phyloP scores from a whole-genome alignment of 208 protist species.

The Herpetomonas tarakana region DNA sequence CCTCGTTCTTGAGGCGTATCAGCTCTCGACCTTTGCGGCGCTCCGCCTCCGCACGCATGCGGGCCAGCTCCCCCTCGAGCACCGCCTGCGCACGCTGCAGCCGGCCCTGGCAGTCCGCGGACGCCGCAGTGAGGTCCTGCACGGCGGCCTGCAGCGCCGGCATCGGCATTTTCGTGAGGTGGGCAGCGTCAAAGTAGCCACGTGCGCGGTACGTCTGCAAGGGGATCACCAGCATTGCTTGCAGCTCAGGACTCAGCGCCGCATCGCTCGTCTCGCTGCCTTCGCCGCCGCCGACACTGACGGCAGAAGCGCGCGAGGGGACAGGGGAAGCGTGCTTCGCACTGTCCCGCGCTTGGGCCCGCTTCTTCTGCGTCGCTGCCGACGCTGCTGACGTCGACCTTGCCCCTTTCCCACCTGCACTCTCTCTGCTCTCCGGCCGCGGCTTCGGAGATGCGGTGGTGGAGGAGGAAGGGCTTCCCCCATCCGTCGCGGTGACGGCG shows the following conservation, averaged over 20 bases:
- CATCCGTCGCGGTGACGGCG: background rate
- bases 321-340: background rate
- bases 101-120: conserved; percentile 16
- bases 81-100: conserved; percentile 6
- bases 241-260: background rate
- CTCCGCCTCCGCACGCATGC: conserved; percentile 8
- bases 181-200: background rate
- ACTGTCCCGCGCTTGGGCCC: background rate
- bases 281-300: background rate
- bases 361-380: background rate
- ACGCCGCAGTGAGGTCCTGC: conserved; percentile 4
- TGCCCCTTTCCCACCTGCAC: background rate
- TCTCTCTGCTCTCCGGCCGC: background rate
- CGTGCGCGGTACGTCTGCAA: background rate
- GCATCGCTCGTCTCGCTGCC: background rate
- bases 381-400: background rate
- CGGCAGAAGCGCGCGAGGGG: background rate
- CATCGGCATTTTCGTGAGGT: background rate
- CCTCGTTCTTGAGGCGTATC: conserved; percentile 40
- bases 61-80: conserved; percentile 32
- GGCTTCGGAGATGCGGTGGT: background rate
- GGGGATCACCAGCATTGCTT: background rate
- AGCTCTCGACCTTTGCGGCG: conserved; percentile 55
- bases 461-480: too few relatives aligned
- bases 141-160: background rate